These are phyloP conservation scores for Xylaria hypoxylon DNA, from an alignment of 2,329 filamentous ascomycete genomes.

Conservation along the genomic window DNA sequence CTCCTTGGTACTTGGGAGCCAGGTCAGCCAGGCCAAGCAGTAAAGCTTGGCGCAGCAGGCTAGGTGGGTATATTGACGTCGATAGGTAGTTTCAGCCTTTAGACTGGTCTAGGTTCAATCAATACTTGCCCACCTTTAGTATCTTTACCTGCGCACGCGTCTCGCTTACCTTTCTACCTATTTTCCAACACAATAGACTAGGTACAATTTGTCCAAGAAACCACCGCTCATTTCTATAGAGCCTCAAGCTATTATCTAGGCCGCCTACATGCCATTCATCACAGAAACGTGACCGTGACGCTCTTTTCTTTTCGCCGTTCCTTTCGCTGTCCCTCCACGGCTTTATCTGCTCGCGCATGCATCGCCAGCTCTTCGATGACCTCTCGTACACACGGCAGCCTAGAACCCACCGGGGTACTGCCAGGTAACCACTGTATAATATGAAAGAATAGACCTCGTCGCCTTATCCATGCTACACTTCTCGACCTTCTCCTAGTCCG, in stretches of 20 bases:
- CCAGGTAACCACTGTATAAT: constrained; percentile 43
- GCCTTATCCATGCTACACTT: constrained; percentile 29
- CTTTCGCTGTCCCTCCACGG: not conserved
- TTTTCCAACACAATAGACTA: not conserved
- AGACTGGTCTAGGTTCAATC: too few species aligned
- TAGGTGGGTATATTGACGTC: too few species aligned
- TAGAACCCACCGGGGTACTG: constrained; percentile 48
- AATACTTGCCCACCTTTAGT: too few species aligned
- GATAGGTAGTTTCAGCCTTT: too few species aligned
- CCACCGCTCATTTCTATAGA: not conserved
- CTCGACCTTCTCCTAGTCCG: constrained; percentile 34
- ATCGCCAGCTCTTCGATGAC: constrained; percentile 45
- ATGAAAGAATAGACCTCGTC: constrained; percentile 42
- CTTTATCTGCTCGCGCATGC: constrained; percentile 13
- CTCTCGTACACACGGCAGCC: constrained; percentile 43
- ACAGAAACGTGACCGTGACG: constrained; percentile 14
- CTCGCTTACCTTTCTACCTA: constrained; percentile 3
- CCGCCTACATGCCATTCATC: not conserved
- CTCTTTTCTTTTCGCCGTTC: not conserved
- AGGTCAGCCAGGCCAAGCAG: too few species aligned
- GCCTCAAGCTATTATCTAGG: not conserved
- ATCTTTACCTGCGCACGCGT: constrained; percentile 3
- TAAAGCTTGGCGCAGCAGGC: too few species aligned
- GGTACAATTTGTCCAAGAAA: not conserved
- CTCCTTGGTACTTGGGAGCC: too few species aligned